Percentiles rank a stretch among this genome's conserved stretches.
These are phyloP conservation scores for Gentiana macrophylla DNA, from an alignment of 257 asterid genomes.

Conservation along the genomic window DNA sequence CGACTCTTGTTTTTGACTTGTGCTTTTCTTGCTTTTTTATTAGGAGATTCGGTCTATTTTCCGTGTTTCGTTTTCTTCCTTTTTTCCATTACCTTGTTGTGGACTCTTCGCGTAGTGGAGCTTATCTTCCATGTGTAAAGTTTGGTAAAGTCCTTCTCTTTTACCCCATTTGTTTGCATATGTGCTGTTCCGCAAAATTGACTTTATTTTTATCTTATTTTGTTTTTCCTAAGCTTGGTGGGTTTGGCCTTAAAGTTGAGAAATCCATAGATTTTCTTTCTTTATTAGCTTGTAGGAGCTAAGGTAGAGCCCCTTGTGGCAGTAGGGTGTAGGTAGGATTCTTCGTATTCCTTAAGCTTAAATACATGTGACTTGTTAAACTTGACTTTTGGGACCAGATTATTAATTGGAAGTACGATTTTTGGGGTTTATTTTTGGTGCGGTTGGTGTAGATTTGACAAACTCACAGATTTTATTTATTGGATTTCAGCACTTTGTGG, in stretches of 20 bases:
- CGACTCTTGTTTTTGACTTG: neutral
- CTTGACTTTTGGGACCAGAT: slow-evolving; percentile 26
- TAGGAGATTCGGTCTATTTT: neutral
- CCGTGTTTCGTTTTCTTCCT: slow-evolving; percentile 9
- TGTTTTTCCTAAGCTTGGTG: too few relatives aligned
- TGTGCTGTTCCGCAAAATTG: slow-evolving; percentile 17
- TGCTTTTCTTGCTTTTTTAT: too few relatives aligned
- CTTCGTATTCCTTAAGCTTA: too few relatives aligned
- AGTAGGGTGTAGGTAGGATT: too few relatives aligned
- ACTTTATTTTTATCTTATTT: slow-evolving; percentile 4
- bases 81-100: slow-evolving; percentile 15
- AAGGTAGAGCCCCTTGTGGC: too few relatives aligned
- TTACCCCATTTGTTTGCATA: slow-evolving; percentile 8
- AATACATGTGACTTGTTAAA: neutral
- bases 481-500: slow-evolving; percentile 15
- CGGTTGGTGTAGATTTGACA: slow-evolving; percentile 21
- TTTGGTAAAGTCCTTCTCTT: slow-evolving; percentile 34
- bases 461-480: slow-evolving; percentile 4
- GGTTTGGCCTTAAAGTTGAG: too few relatives aligned
- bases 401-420: slow-evolving; percentile 9
- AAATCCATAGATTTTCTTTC: too few relatives aligned
- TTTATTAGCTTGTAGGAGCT: too few relatives aligned
- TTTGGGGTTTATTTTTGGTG: slow-evolving; percentile 19
- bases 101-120: slow-evolving; percentile 24
- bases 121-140: slow-evolving; percentile 26